Percentiles rank a stretch among this genome's conserved stretches.
phyloP scores from a whole-genome alignment of 2,329 filamentous ascomycete species.

The Aspergillus pseudoglaucus region DNA sequence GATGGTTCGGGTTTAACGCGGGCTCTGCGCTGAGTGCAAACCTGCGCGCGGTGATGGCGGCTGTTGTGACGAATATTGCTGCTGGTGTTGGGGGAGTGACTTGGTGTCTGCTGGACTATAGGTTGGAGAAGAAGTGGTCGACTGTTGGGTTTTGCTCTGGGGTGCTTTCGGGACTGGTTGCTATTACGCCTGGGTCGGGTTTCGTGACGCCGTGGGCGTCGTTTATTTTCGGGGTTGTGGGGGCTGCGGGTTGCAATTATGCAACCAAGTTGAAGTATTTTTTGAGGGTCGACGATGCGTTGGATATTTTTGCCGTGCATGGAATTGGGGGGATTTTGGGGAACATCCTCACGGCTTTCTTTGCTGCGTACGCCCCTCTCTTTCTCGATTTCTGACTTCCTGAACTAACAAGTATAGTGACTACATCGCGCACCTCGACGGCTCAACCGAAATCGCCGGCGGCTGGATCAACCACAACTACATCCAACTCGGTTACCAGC shows the following conservation, averaged over 20 bases:
- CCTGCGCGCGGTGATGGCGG: conserved; percentile 78
- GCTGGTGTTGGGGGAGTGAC: conserved; percentile 80
- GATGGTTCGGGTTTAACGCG: conserved; percentile 93
- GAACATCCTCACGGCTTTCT: conserved; percentile 73
- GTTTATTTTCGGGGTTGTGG: conserved; percentile 69
- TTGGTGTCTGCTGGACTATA: conserved; percentile 84
- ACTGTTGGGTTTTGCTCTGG: conserved; percentile 91
- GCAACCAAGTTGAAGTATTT: conserved; percentile 87
- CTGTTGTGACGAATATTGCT: conserved; percentile 76
- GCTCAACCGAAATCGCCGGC: conserved; percentile 58
- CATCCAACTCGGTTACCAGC: conserved; percentile 75
- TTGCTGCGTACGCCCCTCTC: conserved; percentile 58
- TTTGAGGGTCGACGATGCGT: conserved; percentile 71
- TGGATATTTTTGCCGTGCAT: conserved; percentile 85
- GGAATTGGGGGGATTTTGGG: conserved; percentile 71
- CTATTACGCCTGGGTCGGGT: conserved; percentile 81
- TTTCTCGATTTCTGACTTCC: neutral
- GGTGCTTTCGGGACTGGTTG: conserved; percentile 78
- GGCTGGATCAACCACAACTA: conserved; percentile 82
- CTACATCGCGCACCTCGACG: conserved; percentile 77
- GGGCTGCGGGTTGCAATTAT: conserved; percentile 75
- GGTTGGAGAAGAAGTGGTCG: conserved; percentile 84
- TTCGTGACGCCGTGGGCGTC: conserved; percentile 81
- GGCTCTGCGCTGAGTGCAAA: conserved; percentile 77
- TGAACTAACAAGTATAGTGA: conserved; percentile 43